phyloP scores from a whole-genome alignment of 2,329 filamentous ascomycete genomes.

The Epichloe sylvatica region DNA sequence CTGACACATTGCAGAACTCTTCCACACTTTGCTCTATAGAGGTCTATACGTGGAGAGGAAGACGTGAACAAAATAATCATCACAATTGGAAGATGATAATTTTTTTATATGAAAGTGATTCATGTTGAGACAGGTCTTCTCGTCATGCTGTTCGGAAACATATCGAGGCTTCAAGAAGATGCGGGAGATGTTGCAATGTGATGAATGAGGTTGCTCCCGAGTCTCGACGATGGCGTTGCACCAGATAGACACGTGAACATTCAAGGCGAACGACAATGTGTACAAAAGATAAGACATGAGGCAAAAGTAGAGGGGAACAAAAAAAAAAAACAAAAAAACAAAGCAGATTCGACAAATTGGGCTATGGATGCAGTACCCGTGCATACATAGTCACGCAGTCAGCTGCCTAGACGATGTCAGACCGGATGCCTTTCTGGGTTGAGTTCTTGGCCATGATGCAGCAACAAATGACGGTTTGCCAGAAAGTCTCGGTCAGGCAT shows the following conservation, averaged over 20 bases:
- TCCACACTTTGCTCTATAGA: too few relatives aligned
- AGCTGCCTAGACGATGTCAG: not conserved
- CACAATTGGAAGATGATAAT: too few relatives aligned
- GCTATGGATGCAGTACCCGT: not conserved
- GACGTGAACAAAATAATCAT: too few relatives aligned
- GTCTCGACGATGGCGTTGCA: not conserved
- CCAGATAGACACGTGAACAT: not conserved
- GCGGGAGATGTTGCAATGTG: not conserved
- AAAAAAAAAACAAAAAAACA: not conserved
- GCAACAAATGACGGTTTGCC: slow-evolving; percentile 1
- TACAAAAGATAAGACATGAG: not conserved
- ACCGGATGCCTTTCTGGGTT: slow-evolving; percentile 3
- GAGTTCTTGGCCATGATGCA: not conserved
- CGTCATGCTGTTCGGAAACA: not conserved
- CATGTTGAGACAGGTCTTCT: not conserved
- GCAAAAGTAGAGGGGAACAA: not conserved
- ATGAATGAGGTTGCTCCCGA: not conserved
- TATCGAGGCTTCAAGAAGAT: not conserved
- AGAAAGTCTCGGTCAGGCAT: slow-evolving; percentile 1
- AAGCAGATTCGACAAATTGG: not conserved
- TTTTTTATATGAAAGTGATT: not conserved
- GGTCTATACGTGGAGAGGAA: too few relatives aligned
- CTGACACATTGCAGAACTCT: too few relatives aligned
- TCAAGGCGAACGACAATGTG: not conserved
- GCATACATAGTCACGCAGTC: not conserved